Conservation (phyloP, 2,329 filamentous ascomycete species). For the Alternaria tenuissima region DNA sequence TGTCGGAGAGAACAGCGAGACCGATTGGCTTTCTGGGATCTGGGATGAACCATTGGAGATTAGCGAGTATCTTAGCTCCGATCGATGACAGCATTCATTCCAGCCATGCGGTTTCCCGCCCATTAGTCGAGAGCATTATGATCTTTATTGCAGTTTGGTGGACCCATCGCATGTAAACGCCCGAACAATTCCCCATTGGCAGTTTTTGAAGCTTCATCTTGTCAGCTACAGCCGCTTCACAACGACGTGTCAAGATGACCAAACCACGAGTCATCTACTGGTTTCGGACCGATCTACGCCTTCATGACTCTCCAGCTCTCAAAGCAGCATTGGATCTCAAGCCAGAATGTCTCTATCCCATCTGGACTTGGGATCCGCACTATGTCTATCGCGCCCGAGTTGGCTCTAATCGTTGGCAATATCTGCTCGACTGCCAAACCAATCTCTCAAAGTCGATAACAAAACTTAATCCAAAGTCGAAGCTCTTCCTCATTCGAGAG, state of each 20-base stretch:
- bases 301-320: conserved; percentile 79
- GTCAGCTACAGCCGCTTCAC: background rate
- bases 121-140: conserved; percentile 15
- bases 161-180: background rate
- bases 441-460: conserved; percentile 73
- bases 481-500: conserved; percentile 76
- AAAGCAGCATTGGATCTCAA: conserved; percentile 75
- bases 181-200: background rate
- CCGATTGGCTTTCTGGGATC: conserved; percentile 13
- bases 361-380: conserved; percentile 84
- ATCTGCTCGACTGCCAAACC: conserved; percentile 74
- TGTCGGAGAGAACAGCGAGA: background rate
- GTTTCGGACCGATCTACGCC: conserved; percentile 79
- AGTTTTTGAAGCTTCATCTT: background rate
- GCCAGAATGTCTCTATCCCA: conserved; percentile 73
- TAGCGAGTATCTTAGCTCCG: conserved; percentile 19
- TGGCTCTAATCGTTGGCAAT: conserved; percentile 78
- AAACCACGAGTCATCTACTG: conserved; percentile 73
- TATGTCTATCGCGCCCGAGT: conserved; percentile 78
- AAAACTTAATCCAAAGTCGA: conserved; percentile 73
- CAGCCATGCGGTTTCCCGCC: conserved; percentile 25
- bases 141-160: background rate
- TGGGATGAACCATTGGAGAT: conserved; percentile 2
- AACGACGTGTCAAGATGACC: conserved; percentile 25
- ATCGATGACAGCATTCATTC: conserved; percentile 45